Percentiles rank a stretch among this genome's conserved stretches.
phyloP scores from a whole-genome alignment of 768 basidiomycete genomes.

The Amyloporia xantha region DNA sequence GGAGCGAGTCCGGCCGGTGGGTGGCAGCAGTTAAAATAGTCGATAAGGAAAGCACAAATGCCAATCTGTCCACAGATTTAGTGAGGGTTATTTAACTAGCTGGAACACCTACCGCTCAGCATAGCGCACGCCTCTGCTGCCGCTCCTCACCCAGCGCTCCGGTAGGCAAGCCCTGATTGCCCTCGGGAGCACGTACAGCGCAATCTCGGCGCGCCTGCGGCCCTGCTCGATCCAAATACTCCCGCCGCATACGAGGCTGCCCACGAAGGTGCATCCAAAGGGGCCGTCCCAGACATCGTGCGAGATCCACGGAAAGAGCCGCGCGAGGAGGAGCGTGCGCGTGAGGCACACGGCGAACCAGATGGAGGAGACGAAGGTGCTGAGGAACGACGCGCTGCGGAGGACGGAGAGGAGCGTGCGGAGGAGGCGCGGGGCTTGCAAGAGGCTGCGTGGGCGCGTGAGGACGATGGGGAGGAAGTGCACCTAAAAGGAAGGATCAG shows the following conservation, averaged over 20 bases:
- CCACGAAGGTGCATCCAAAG: constrained; percentile 56
- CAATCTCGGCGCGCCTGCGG: constrained; percentile 68
- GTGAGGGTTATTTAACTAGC: neutral
- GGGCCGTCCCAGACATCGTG: constrained; percentile 81
- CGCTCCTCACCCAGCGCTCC: constrained; percentile 41
- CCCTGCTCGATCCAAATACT: constrained; percentile 79
- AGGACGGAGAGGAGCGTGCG: constrained; percentile 41
- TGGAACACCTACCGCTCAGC: constrained; percentile 46
- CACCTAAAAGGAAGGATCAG: constrained; percentile 34
- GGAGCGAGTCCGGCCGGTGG: constrained; percentile 56
- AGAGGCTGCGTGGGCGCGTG: constrained; percentile 46
- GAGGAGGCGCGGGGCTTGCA: constrained; percentile 37
- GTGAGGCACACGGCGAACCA: constrained; percentile 68
- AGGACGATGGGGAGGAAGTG: constrained; percentile 64
- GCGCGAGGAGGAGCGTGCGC: constrained; percentile 59
- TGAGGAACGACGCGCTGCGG: constrained; percentile 67
- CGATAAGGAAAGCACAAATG: constrained; percentile 59
- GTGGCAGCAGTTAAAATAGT: constrained; percentile 56
- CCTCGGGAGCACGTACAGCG: constrained; percentile 69
- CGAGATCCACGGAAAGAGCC: constrained; percentile 56
- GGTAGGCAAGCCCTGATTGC: constrained; percentile 63
- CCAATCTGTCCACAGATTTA: constrained; percentile 32
- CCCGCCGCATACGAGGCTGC: constrained; percentile 62
- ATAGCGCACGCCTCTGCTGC: constrained; percentile 32
- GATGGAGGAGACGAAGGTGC: constrained; percentile 62